These are phyloP conservation scores for Geotrichum cucujoidarum DNA, from an alignment of 1,139 yeast genomes.

Conservation along the genomic window DNA sequence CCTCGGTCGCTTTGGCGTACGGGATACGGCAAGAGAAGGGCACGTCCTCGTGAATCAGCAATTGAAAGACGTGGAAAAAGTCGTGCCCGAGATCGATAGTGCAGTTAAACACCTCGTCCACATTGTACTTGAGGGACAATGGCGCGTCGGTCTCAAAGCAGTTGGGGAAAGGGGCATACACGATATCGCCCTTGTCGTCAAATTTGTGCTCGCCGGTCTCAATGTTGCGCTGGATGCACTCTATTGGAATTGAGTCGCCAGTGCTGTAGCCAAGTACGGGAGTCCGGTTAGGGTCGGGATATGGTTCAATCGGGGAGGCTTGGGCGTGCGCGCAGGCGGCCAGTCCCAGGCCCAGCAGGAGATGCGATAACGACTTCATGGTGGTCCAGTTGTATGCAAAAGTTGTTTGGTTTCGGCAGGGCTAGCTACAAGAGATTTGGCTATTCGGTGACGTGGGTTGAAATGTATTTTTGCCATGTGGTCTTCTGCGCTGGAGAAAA, in stretches of 20 bases:
- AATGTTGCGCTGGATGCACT: conserved; percentile 63
- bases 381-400: too few species aligned
- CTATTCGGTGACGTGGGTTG: too few species aligned
- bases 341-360: background rate
- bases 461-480: too few species aligned
- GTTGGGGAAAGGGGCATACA: conserved; percentile 54
- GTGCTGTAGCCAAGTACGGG: conserved; percentile 29
- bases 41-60: conserved; percentile 70
- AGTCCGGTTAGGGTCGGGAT: conserved; percentile 16
- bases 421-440: too few species aligned
- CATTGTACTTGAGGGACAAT: conserved; percentile 49
- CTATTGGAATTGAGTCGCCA: conserved; percentile 49
- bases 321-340: conserved; percentile 7
- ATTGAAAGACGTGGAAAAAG: conserved; percentile 64
- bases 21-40: conserved; percentile 63
- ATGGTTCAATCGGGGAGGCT: conserved; percentile 10
- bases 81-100: conserved; percentile 63
- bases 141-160: conserved; percentile 65
- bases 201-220: conserved; percentile 73
- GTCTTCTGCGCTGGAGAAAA: too few species aligned
- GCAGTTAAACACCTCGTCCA: conserved; percentile 53
- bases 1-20: conserved; percentile 38
- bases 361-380: conserved; percentile 6
- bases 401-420: too few species aligned
- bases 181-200: conserved; percentile 52